A percentile compares a stretch with the other conserved stretches of the same genome.
Conservation (phyloP, 1,284 basidiomycete genomes). For the Cryptococcus wingfieldii region DNA sequence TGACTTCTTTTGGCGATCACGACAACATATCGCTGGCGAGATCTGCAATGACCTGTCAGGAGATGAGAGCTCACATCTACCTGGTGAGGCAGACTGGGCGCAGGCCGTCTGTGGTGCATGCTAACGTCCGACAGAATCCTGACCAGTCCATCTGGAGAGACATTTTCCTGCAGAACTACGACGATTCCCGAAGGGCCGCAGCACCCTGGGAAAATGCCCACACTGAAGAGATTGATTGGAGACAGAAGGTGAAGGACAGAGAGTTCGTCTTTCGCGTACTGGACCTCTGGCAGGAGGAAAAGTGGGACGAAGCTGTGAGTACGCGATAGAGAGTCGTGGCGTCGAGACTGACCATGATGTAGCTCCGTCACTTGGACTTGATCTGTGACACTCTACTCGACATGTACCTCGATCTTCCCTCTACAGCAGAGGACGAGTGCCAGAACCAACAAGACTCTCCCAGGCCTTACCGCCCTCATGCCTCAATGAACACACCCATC, state of each 20-base stretch:
- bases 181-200: slow-evolving; percentile 33
- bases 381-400: slow-evolving; percentile 26
- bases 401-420: slow-evolving; percentile 32
- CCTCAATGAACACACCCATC: slow-evolving; percentile 2
- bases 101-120: not conserved
- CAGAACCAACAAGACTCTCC: too few relatives aligned
- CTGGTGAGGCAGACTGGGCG: slow-evolving; percentile 18
- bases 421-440: not conserved
- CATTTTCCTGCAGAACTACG: slow-evolving; percentile 28
- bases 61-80: slow-evolving; percentile 34
- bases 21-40: slow-evolving; percentile 14
- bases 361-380: slow-evolving; percentile 20
- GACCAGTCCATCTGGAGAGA: slow-evolving; percentile 41
- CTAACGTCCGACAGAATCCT: slow-evolving; percentile 25
- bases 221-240: slow-evolving; percentile 24
- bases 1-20: slow-evolving; percentile 20
- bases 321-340: not conserved
- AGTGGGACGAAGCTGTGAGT: slow-evolving; percentile 23
- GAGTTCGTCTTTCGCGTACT: slow-evolving; percentile 27
- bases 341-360: not conserved
- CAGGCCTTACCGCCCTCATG: not conserved
- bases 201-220: slow-evolving; percentile 1
- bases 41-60: slow-evolving; percentile 29
- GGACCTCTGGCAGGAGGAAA: slow-evolving; percentile 16
- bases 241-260: slow-evolving; percentile 24